Conservation (phyloP, 2,329 filamentous ascomycete species). For the Calonectria multiphialidica region DNA sequence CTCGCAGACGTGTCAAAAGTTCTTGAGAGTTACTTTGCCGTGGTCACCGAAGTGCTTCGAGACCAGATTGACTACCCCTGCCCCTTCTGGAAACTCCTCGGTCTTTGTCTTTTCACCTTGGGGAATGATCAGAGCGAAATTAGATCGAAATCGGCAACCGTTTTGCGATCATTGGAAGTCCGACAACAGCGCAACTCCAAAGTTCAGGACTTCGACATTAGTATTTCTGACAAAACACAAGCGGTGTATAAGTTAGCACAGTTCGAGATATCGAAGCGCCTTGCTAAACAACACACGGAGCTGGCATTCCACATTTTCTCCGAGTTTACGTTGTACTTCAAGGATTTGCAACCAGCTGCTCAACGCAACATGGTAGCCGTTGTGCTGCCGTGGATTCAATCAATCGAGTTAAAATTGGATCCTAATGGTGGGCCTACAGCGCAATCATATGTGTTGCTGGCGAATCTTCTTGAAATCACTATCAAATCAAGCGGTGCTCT, state of each 20-base stretch:
- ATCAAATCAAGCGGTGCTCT: slow-evolving; percentile 89
- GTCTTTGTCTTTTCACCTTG: slow-evolving; percentile 89
- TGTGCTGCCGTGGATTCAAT: slow-evolving; percentile 95
- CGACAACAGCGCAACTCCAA: slow-evolving; percentile 85
- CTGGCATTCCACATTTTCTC: slow-evolving; percentile 95
- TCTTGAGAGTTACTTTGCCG: slow-evolving; percentile 94
- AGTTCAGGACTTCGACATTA: slow-evolving; percentile 97
- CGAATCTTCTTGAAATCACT: slow-evolving; percentile 96
- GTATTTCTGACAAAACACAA: slow-evolving; percentile 97
- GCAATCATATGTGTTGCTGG: slow-evolving; percentile 92
- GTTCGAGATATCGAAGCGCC: slow-evolving; percentile 92
- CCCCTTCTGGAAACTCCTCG: slow-evolving; percentile 91
- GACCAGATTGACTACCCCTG: slow-evolving; percentile 86
- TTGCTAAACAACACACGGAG: slow-evolving; percentile 90
- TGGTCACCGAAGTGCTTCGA: slow-evolving; percentile 88
- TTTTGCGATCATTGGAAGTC: slow-evolving; percentile 86
- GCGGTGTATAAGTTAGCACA: slow-evolving; percentile 98
- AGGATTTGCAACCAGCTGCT: slow-evolving; percentile 82
- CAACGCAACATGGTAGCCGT: slow-evolving; percentile 96
- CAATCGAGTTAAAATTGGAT: slow-evolving; percentile 91
- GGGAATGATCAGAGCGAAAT: slow-evolving; percentile 93
- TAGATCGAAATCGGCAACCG: slow-evolving; percentile 85
- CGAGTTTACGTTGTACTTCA: slow-evolving; percentile 94
- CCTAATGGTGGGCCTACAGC: slow-evolving; percentile 91
- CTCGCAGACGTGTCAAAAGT: slow-evolving; percentile 83